Conservation (phyloP, 352 stramenopile species). For the Blastocystis sp. region DNA sequence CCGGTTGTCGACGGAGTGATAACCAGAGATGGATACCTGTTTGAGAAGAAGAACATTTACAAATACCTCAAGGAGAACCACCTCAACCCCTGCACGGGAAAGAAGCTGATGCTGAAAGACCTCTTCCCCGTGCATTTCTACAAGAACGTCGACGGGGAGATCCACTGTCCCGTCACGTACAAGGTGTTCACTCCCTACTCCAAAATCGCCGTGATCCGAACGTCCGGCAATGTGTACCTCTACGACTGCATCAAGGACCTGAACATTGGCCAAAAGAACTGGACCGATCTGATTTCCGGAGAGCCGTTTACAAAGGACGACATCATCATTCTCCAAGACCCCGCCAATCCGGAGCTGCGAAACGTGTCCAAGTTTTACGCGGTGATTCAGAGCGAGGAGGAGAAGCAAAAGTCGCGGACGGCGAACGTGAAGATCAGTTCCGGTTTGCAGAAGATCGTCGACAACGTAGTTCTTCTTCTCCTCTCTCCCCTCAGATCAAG, state of each 20-base stretch:
- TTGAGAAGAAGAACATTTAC: constrained; percentile 87
- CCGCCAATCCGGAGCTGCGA: constrained; percentile 71
- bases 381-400: constrained; percentile 67
- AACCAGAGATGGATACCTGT: constrained; percentile 76
- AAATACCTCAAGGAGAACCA: constrained; percentile 87
- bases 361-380: constrained; percentile 86
- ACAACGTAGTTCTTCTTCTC: constrained; percentile 64
- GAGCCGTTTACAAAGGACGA: constrained; percentile 77
- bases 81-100: constrained; percentile 85
- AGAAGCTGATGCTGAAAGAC: constrained; percentile 76
- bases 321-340: constrained; percentile 82
- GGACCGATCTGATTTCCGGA: constrained; percentile 81
- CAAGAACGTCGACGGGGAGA: constrained; percentile 68
- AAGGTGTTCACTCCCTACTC: constrained; percentile 77
- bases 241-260: constrained; percentile 92
- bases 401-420: constrained; percentile 65
- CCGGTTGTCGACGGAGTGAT: constrained; percentile 66
- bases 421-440: constrained; percentile 60
- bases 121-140: constrained; percentile 78
- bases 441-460: constrained; percentile 59
- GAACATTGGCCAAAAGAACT: constrained; percentile 95
- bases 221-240: constrained; percentile 82
- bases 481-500: constrained; percentile 2
- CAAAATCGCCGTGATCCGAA: constrained; percentile 70
- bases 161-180: constrained; percentile 85